Evolutionary conservation across 805 yeast species (phyloP), one percentile per base, ranked within the genome.

Genomic region (Metahyphopichia silvanorum): DNA sequence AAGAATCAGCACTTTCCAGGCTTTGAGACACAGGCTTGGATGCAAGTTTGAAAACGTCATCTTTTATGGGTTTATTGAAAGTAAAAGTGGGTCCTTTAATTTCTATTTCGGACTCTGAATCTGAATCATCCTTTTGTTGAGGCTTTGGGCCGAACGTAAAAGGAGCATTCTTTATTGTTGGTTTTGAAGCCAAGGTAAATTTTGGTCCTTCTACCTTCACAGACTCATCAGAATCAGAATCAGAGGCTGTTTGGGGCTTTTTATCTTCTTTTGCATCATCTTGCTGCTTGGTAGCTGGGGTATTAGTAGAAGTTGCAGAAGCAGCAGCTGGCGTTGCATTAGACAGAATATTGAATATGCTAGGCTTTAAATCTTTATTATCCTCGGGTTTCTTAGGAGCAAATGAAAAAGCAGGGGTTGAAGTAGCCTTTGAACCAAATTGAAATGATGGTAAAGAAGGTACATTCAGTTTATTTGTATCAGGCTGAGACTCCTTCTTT

Each of bases 71-170:
- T 37, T 65, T 65, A 38, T 53, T 55, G 44, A 66, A 65, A 4
- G 53, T 70, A 52, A 86, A 86, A 10, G 67, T 57, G 14, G 95
- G 94, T 1, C 94, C 94, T 54, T 84, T 76, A 18, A 82, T 72
- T 50, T 79, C 81, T 16, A 79, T 57, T 22, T 78, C 84, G 1
- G 76, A 67, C 27, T 75, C 80, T 1, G 72, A 62, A 32, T 71
- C 78, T 3, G 71, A 62, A 25, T 46, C 52, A 8, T 44, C 45
- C 29, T 51, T 51, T 26, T 49, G 45, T 13, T 39, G 44, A 18
- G 52, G 49, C 30, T 60, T 55, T 5, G 62, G 56, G 6, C 62
- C 63, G 38, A 65, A 65, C 10, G 68, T 38, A 27, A 66, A 65
- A 2, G 67, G 65, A 0, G 70, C 49, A 15, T 48, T 53, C 40